Evolutionary conservation across 352 stramenopile species (phyloP).

Genomic region (Pythium guiyangense): DNA sequence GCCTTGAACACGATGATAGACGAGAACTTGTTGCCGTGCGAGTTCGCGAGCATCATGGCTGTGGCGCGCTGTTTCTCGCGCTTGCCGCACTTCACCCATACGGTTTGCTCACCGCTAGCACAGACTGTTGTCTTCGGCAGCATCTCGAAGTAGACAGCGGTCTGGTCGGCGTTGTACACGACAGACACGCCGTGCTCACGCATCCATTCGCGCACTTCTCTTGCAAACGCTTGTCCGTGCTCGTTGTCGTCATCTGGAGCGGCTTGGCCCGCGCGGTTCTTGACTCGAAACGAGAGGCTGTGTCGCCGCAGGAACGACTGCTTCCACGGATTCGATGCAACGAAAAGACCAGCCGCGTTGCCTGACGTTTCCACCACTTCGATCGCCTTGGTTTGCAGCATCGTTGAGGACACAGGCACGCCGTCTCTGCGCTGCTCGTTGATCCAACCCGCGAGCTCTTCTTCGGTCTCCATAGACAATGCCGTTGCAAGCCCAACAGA

Average conservation of each 20-base stretch:
- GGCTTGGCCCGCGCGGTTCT: conserved; percentile 12
- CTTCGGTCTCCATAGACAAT: conserved; percentile 15
- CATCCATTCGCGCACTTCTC: conserved; percentile 7
- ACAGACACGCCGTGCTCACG: conserved; percentile 6
- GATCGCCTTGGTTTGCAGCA: conserved; percentile 17
- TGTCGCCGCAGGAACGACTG: conserved; percentile 15
- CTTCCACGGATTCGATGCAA: conserved; percentile 3
- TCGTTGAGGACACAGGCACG: conserved; percentile 18
- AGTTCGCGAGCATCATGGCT: too few relatives aligned
- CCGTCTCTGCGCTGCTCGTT: conserved; percentile 15
- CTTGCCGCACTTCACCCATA: too few relatives aligned
- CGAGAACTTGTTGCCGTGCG: too few relatives aligned
- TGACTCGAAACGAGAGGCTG: conserved; percentile 10
- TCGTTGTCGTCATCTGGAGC: conserved; percentile 4
- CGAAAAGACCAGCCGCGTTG: conserved; percentile 3
- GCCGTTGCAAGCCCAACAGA: conserved; percentile 1
- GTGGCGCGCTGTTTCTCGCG: too few relatives aligned
- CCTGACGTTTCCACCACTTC: conserved; percentile 8
- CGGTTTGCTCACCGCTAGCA: too few relatives aligned
- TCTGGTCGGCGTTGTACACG: conserved; percentile 28
- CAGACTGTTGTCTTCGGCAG: conserved; percentile 22
- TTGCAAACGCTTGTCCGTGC: not conserved
- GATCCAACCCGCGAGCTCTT: conserved; percentile 19
- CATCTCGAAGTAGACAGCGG: conserved; percentile 26
- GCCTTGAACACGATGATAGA: too few relatives aligned